Evolutionary conservation across 2,329 filamentous ascomycete genomes (phyloP).

Genomic region (Epichloe aotearoae): DNA sequence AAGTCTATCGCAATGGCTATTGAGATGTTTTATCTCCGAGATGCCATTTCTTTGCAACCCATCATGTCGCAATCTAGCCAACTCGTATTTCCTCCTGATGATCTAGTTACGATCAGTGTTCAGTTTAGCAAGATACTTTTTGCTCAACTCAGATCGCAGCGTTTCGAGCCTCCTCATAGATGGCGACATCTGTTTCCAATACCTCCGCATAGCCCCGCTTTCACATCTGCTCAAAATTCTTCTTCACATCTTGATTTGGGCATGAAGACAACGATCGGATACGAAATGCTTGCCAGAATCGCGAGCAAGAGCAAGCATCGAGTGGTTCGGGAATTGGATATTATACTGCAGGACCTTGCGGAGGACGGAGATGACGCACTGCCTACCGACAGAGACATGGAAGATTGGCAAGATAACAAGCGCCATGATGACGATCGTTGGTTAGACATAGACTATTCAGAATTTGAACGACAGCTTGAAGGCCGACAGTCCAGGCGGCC

Average conservation of each 20-base stretch:
- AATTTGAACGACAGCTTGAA: conserved; percentile 71
- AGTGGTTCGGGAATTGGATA: conserved; percentile 58
- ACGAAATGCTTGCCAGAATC: conserved; percentile 71
- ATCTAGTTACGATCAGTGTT: conserved; percentile 67
- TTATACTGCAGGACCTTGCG: conserved; percentile 63
- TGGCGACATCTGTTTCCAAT: conserved; percentile 27
- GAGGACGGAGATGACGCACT: conserved; percentile 54
- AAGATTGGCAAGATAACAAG: conserved; percentile 45
- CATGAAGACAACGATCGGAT: conserved; percentile 82
- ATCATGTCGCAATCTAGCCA: conserved; percentile 41
- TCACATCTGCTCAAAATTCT: conserved; percentile 8
- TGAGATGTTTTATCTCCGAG: conserved; percentile 85
- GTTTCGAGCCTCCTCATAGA: conserved; percentile 52
- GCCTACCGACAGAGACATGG: conserved; percentile 62
- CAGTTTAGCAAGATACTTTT: conserved; percentile 82
- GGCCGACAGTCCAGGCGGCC: conserved; percentile 27
- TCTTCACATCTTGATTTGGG: conserved; percentile 48
- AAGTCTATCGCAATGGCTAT: conserved; percentile 69
- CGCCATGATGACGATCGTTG: conserved; percentile 77
- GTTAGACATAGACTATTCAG: conserved; percentile 82
- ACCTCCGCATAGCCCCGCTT: conserved; percentile 6
- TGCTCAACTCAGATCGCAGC: conserved; percentile 79
- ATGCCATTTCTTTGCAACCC: conserved; percentile 61
- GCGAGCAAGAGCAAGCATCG: conserved; percentile 55
- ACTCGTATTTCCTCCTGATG: conserved; percentile 58